phyloP scores from a whole-genome alignment of 179 eudicot genomes.

The Nepenthes alata region DNA sequence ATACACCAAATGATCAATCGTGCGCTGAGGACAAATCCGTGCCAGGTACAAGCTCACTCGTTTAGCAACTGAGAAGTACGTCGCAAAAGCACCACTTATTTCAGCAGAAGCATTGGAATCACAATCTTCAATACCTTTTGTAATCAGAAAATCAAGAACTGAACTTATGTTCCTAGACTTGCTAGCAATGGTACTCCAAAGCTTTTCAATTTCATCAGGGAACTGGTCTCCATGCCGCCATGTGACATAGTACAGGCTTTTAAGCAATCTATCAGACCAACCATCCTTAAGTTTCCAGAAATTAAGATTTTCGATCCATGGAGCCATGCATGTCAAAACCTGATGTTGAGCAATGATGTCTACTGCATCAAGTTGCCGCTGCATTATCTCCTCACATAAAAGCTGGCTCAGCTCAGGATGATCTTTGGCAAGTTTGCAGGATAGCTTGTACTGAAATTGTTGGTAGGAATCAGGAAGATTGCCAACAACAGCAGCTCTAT shows the following conservation, averaged over 20 bases:
- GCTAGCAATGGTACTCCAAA: slow-evolving; percentile 99
- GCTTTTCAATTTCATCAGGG: slow-evolving; percentile 98
- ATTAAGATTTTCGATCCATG: slow-evolving; percentile 97
- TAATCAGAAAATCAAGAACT: slow-evolving; percentile 83
- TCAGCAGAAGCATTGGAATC: slow-evolving; percentile 98
- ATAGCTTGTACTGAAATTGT: slow-evolving; percentile 94
- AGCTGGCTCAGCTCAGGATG: slow-evolving; percentile 96
- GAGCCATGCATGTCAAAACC: slow-evolving; percentile 98
- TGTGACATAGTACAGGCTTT: slow-evolving; percentile 89
- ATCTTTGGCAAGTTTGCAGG: slow-evolving; percentile 98
- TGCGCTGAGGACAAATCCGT: slow-evolving; percentile 88
- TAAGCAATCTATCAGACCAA: slow-evolving; percentile 86
- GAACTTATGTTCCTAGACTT: slow-evolving; percentile 88
- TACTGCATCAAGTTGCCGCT: slow-evolving; percentile 97
- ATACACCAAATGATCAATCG: slow-evolving; percentile 93
- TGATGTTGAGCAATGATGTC: slow-evolving; percentile 99
- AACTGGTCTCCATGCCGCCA: slow-evolving; percentile 99
- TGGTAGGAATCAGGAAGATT: slow-evolving; percentile 97
- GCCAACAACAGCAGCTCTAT: slow-evolving; percentile 98
- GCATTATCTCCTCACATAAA: slow-evolving; percentile 98
- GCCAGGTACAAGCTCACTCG: slow-evolving; percentile 93
- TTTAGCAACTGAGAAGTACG: slow-evolving; percentile 94
- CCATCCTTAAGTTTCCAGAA: slow-evolving; percentile 97
- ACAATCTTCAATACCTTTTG: slow-evolving; percentile 98
- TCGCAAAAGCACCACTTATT: slow-evolving; percentile 96